Percentiles rank a stretch among this genome's conserved stretches.
These are phyloP conservation scores for Cladochytrium tenue DNA, from an alignment of 371 early-diverging fungal species.

Conservation along the genomic window DNA sequence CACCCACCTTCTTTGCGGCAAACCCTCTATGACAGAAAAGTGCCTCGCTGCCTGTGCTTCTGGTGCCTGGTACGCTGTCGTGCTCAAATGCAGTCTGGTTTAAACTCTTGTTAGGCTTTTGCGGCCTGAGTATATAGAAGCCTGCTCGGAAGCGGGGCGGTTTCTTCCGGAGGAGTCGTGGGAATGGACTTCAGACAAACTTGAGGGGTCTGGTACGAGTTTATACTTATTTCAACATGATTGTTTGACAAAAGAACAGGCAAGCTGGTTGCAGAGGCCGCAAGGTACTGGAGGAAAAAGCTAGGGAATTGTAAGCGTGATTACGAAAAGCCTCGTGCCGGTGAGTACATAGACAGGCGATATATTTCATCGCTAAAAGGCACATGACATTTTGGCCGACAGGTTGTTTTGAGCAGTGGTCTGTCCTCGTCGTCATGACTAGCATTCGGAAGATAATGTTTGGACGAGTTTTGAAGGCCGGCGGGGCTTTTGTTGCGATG, in stretches of 20 bases:
- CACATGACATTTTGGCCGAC: background rate
- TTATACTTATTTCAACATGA: background rate
- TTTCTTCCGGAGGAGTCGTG: constrained; percentile 24
- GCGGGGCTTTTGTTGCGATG: constrained; percentile 3
- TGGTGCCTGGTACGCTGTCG: constrained; percentile 30
- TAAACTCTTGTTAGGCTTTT: constrained; percentile 17
- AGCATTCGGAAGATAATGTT: background rate
- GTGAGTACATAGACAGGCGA: background rate
- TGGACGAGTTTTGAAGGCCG: constrained; percentile 12
- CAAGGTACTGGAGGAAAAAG: constrained; percentile 2
- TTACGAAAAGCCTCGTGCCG: background rate
- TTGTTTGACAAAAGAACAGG: background rate
- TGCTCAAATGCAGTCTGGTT: background rate
- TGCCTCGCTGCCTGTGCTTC: constrained; percentile 36
- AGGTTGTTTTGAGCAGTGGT: constrained; percentile 13
- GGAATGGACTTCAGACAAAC: background rate
- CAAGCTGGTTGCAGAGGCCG: background rate
- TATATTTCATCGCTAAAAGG: background rate
- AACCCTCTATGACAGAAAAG: constrained; percentile 35
- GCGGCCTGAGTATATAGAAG: constrained; percentile 19
- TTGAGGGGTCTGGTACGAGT: background rate
- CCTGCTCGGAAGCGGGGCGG: constrained; percentile 11
- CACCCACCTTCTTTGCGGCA: constrained; percentile 35
- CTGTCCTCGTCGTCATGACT: constrained; percentile 9
- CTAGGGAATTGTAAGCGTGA: background rate